Evolutionary conservation across 2,329 filamentous ascomycete species (phyloP).

Genomic region (Fusarium sublunatum): DNA sequence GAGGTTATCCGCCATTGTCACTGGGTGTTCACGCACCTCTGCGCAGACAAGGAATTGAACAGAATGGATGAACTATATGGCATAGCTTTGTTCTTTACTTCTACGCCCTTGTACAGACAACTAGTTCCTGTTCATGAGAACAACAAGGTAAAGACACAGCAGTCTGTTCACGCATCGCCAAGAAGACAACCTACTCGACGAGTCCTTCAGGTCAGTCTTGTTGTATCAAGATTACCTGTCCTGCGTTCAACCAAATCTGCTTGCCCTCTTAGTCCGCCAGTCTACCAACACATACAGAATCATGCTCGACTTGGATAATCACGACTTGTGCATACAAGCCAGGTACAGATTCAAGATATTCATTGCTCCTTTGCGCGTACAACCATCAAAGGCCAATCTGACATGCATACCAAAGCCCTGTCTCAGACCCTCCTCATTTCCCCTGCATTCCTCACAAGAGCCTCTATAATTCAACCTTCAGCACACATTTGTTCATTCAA

Average conservation of each 20-base stretch:
- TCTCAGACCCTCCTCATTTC: conserved; percentile 33
- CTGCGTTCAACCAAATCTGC: too few relatives aligned
- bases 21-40: background rate
- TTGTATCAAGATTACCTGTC: too few relatives aligned
- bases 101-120: background rate
- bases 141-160: too few relatives aligned
- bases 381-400: background rate
- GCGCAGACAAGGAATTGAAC: conserved; percentile 12
- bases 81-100: background rate
- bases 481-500: conserved; percentile 28
- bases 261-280: background rate
- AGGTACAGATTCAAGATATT: conserved; percentile 21
- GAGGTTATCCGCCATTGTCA: background rate
- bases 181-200: too few relatives aligned
- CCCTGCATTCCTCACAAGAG: conserved; percentile 24
- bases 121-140: too few relatives aligned
- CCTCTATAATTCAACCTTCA: conserved; percentile 20
- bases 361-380: conserved; percentile 2
- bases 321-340: conserved; percentile 8
- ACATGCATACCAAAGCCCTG: conserved; percentile 19
- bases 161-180: too few relatives aligned
- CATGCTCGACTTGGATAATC: background rate
- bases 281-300: background rate
- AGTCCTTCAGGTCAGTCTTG: too few relatives aligned
- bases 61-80: background rate